Evolutionary conservation across 768 basidiomycete species (phyloP), one percentile per base, ranked within the genome.

Genomic region (Tulasnella sp.): DNA sequence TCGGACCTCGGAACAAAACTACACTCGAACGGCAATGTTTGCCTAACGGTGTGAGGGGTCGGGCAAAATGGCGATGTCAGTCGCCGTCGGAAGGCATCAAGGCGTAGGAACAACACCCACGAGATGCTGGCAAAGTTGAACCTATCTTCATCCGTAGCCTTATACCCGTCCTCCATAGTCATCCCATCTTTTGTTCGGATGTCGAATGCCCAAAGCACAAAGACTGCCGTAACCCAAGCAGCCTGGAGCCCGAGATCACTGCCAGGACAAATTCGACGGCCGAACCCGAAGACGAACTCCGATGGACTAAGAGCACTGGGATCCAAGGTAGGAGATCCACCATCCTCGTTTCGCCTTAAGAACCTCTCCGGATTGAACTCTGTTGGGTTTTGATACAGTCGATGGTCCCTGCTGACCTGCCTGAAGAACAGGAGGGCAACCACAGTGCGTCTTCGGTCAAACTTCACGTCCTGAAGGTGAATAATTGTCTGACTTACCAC

Each of bases 401-500:
- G 38, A 5, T 42, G 40, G n/a, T 72, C 40, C 9, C 49, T 37
- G 25, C 17, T 9, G 11, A 72, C 40, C 3, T 31, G 37, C 71
- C 71, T 72, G 31, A 8, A n/a, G 8, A 45, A 17, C 15, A 14
- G 1, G 15, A 45, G 12, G 29, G 4, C 11, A 19, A 37, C 14
- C 1, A 11, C 17, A 22, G 14, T 4, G 6, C 49, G 22, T 6
- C 2, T n/a, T 49, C 9, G 19, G 45, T 22, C 1, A 49, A 22
- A 2, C 15, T 49, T 22, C 17, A 15, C 49, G n/a, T n/a, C 22
- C 11, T 22, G 11, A n/a, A 7, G 9, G n/a, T n/a, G 19, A 8
- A 22, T n/a, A 6, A 9, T 3, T n/a, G 11, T n/a, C 11, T 49
- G 58, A 68, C 77, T 31, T n/a, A 78, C 77, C 77, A 78, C 29